A percentile compares a stretch with the other conserved stretches of the same genome.
Conservation (phyloP, 2,329 filamentous ascomycete species). For the Pseudopithomyces maydicus region DNA sequence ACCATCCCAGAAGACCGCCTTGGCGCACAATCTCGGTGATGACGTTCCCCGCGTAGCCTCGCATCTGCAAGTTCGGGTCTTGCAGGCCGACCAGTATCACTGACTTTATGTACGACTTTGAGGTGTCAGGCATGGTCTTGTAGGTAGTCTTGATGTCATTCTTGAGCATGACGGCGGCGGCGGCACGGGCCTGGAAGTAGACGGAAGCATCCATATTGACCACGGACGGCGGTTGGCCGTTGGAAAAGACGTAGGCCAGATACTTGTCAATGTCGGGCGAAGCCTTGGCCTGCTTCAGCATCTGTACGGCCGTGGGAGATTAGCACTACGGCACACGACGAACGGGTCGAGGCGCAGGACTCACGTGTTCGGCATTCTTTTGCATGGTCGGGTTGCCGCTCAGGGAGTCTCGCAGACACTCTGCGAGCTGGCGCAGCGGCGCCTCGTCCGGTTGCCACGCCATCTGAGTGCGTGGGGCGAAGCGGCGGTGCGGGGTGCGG, state of each 20-base stretch:
- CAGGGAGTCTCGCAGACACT: constrained; percentile 89
- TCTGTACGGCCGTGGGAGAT: constrained; percentile 60
- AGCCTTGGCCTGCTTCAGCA: constrained; percentile 86
- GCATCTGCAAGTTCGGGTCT: constrained; percentile 80
- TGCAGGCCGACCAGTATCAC: constrained; percentile 79
- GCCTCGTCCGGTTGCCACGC: constrained; percentile 90
- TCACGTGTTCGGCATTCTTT: constrained; percentile 86
- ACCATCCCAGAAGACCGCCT: constrained; percentile 88
- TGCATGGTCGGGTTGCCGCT: constrained; percentile 80
- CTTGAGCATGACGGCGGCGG: constrained; percentile 93
- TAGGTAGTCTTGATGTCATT: constrained; percentile 83
- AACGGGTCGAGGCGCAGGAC: constrained; percentile 43
- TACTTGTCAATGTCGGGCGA: constrained; percentile 98
- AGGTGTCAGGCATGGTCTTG: constrained; percentile 74
- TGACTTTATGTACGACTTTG: constrained; percentile 77
- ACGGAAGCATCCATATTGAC: constrained; percentile 64
- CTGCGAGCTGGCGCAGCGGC: constrained; percentile 85
- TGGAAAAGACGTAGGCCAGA: constrained; percentile 87
- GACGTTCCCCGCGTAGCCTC: constrained; percentile 88
- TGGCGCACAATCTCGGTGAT: constrained; percentile 88
- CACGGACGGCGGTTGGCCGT: constrained; percentile 63
- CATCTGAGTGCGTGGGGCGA: constrained; percentile 59
- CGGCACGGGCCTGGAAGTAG: constrained; percentile 79
- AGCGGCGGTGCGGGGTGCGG: constrained; percentile 19
- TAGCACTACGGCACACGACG: constrained; percentile 21